A percentile compares a stretch with the other conserved stretches of the same genome.
Conservation (phyloP, 805 yeast genomes). For the Ogataea sp. region DNA sequence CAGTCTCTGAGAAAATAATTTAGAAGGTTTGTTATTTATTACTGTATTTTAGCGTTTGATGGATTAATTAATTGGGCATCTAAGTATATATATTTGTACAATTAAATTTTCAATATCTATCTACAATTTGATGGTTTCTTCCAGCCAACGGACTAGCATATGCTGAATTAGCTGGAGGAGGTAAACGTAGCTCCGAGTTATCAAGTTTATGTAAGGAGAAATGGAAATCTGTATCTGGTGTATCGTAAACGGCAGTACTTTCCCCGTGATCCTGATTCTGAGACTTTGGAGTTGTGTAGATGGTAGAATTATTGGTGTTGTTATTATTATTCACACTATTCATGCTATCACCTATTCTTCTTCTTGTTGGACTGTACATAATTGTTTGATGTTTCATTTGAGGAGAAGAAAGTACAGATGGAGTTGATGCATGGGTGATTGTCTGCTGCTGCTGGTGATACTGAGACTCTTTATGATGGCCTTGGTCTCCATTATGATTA, state of each 20-base stretch:
- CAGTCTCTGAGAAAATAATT: conserved; percentile 6
- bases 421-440: no score
- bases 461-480: neutral
- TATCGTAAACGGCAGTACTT: neutral
- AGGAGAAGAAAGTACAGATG: neutral
- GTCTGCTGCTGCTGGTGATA: no score
- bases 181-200: neutral
- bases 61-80: neutral
- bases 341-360: no score
- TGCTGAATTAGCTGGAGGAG: neutral
- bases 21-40: no score
- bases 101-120: neutral
- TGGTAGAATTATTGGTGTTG: neutral
- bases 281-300: neutral
- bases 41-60: no score
- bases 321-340: no score
- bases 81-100: neutral
- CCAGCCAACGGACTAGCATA: neutral
- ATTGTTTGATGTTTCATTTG: neutral
- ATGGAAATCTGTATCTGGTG: neutral
- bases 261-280: neutral
- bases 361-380: neutral
- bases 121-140: neutral
- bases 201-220: neutral
- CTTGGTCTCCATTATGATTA: neutral